Conservation (phyloP, 768 basidiomycete species). For the Russula brevipes region DNA sequence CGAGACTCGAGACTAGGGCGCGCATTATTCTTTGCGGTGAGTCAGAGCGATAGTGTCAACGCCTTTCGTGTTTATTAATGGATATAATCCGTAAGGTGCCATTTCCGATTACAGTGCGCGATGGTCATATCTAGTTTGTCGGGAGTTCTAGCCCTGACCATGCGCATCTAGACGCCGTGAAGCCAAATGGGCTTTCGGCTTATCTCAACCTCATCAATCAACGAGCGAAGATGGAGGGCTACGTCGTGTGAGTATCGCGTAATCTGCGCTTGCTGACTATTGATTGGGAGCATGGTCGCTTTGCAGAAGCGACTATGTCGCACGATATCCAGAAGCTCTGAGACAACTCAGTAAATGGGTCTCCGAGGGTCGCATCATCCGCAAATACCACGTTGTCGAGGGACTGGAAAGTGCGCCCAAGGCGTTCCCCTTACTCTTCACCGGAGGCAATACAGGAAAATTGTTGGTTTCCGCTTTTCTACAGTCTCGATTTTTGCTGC, state of each 20-base stretch:
- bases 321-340: slow-evolving; percentile 54
- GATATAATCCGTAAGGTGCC: slow-evolving; percentile 45
- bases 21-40: slow-evolving; percentile 77
- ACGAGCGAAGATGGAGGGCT: slow-evolving; percentile 78
- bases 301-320: slow-evolving; percentile 65
- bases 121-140: not conserved
- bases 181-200: slow-evolving; percentile 60
- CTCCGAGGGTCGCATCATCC: slow-evolving; percentile 62
- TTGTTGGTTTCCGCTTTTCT: slow-evolving; percentile 36
- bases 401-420: slow-evolving; percentile 69
- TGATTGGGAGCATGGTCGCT: not conserved
- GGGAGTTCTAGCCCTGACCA: not conserved
- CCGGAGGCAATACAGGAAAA: slow-evolving; percentile 77
- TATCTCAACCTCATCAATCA: slow-evolving; percentile 69
- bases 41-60: slow-evolving; percentile 25
- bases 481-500: not conserved
- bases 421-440: slow-evolving; percentile 66
- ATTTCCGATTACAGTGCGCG: slow-evolving; percentile 77
- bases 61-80: not conserved
- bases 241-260: slow-evolving; percentile 55
- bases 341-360: slow-evolving; percentile 54
- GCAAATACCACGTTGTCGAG: slow-evolving; percentile 74
- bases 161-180: slow-evolving; percentile 42
- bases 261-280: not conserved
- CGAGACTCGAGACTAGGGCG: slow-evolving; percentile 68